Conservation (phyloP, 2,329 filamentous ascomycete genomes). For the Coniella vitis region DNA sequence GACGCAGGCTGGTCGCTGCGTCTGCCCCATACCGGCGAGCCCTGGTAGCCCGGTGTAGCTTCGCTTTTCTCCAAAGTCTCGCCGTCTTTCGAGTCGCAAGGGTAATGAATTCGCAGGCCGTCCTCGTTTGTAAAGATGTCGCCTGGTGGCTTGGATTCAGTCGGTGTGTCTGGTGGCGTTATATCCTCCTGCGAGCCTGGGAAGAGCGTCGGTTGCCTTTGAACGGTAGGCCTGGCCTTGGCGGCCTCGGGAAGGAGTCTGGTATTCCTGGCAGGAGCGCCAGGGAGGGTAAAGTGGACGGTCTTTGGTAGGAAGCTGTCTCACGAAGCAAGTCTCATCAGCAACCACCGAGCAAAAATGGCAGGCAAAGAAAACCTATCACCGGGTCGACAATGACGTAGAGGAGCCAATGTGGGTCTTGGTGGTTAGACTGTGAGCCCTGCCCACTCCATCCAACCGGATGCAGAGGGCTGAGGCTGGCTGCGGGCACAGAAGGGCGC, state of each 20-base stretch:
- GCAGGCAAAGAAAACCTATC: neutral
- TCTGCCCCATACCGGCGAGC: constrained; percentile 70
- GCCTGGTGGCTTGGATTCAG: constrained; percentile 34
- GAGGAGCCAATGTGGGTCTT: constrained; percentile 8
- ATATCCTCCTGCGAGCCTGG: constrained; percentile 35
- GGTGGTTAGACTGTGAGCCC: neutral
- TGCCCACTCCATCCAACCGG: too few species aligned
- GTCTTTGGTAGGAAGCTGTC: constrained; percentile 91
- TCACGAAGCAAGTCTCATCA: neutral
- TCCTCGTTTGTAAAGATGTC: constrained; percentile 53
- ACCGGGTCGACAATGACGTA: constrained; percentile 7
- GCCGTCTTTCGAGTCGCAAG: constrained; percentile 25
- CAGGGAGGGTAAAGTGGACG: constrained; percentile 71
- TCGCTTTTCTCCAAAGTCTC: constrained; percentile 32
- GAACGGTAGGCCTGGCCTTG: constrained; percentile 21
- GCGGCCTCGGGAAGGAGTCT: constrained; percentile 22
- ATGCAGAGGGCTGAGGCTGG: neutral
- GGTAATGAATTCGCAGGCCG: constrained; percentile 50
- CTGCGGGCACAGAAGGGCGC: too few species aligned
- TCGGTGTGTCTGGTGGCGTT: constrained; percentile 50
- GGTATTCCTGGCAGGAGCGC: constrained; percentile 35
- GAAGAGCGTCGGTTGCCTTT: constrained; percentile 47
- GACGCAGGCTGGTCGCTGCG: constrained; percentile 73
- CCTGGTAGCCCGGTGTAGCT: constrained; percentile 61
- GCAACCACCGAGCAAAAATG: neutral